Evolutionary conservation across 805 yeast genomes (phyloP), one percentile per base, ranked within the genome.

Genomic region (Yarrowia sp.): DNA sequence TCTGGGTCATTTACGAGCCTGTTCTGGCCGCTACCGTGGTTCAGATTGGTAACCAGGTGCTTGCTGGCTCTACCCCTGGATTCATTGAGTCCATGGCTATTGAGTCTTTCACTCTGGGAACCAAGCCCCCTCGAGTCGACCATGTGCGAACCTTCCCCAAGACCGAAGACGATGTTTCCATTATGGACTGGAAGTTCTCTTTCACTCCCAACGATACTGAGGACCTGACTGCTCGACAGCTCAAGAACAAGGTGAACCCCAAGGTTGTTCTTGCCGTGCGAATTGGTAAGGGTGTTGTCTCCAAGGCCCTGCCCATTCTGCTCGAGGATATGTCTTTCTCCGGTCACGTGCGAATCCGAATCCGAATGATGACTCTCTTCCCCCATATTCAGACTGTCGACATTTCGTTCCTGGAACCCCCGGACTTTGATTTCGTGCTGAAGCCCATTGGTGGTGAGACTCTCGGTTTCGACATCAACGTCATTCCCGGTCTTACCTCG

Each of bases 171-270:
- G 97, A 93, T 73, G 88, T 95, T 62, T 96, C 93, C 10, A 97
- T 96, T 63, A 95, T 95, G 97, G 99, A 95, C 76, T 93, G 98
- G 98, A 88, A 86, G 45, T 83, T 89, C 48, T 89, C 97, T 0
- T 90, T 92, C 79, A 88, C 90, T 32, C 99, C 99, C n/a, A 91
- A 90, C 76, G 89, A 92, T 43, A 76, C 85, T 58, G 88, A 88
- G 45, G 99, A 95, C 75, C 79, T 91, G 70, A 90, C 91, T 65
- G 85, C 86, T 32, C 90, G 93, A 72, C 98, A 95, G 76, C 75
- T 88, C 75, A 90, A 87, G 73, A 90, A 86, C 74, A 86, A 85
- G 69, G 92, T 92, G 47, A 92, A 92, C 75, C 96, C 92, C 73
- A 85, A 84, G 72, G 81, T 89, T 48, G 86, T 88, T 41, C 84